Evolutionary conservation across 805 yeast species (phyloP), one percentile per base, ranked within the genome.

Genomic region (Schwanniomyces pseudopolymorphus): DNA sequence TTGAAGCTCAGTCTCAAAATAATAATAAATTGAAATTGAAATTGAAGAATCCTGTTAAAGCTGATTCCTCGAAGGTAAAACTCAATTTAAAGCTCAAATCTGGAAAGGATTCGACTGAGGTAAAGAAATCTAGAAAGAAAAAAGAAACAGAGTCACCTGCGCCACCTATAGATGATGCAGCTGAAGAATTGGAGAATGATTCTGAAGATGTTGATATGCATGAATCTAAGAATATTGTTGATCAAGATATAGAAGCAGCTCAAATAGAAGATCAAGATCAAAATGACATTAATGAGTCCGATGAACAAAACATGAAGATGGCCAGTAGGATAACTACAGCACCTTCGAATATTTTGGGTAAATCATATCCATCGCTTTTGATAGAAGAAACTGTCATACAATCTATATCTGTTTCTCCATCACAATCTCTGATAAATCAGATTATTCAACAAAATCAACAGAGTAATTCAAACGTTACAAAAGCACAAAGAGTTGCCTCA

Each of bases 301-400:
- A 22, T 22, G 25, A 22, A 22, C 25, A 22, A 37, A n/a, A n/a
- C n/a, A n/a, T n/a, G n/a, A n/a, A n/a, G n/a, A n/a, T n/a, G n/a
- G n/a, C n/a, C 25, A 50, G 44, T 39, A 46, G 50, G 39, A 33
- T 19, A 10, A 33, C 24, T 6, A 26, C 38, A 17, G 40, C 51
- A 64, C 60, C 45, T 46, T 42, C 50, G 6, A 57, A 56, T 42
- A 54, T 57, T 5, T 55, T 64, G 57, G 73, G 70, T 33, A 65
- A 64, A 40, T 54, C 68, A 9, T 49, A 55, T 13, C 60, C 64
- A 5, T 49, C 54, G 7, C 62, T 63, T 4, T 55, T 64, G n/a
- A 55, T 45, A 5, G 60, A 59, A 3, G 69, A 67, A 20, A 61
- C 70, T 4, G 63, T 67, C 35, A 70, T 77, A 16, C 73, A 67